Percentiles rank a stretch among this genome's conserved stretches.
Conservation (phyloP, 1,284 basidiomycete genomes). For the Kwoniella shivajii region DNA sequence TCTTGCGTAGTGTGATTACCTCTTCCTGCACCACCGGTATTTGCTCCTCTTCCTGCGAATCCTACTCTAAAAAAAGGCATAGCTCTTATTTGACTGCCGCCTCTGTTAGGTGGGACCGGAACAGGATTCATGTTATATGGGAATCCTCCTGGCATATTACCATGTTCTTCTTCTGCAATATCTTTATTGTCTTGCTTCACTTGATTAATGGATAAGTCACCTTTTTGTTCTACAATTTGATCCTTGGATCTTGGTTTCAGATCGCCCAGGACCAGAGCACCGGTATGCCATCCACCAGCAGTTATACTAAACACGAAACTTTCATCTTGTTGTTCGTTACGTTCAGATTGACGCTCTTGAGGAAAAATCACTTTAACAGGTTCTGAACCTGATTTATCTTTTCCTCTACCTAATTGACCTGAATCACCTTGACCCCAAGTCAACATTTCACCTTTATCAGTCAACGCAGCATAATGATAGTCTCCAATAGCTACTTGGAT, state of each 20-base stretch:
- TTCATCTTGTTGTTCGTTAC: slow-evolving; percentile 43
- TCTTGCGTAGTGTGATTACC: neutral
- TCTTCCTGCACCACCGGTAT: slow-evolving; percentile 12
- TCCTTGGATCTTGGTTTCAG: neutral
- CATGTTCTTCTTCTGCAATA: neutral
- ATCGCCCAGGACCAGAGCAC: slow-evolving; percentile 75
- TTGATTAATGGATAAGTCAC: neutral
- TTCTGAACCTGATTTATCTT: slow-evolving; percentile 35
- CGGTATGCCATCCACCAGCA: slow-evolving; percentile 84
- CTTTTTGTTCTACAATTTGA: neutral
- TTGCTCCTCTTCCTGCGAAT: slow-evolving; percentile 14
- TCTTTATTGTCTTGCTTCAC: neutral
- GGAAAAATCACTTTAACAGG: slow-evolving; percentile 74
- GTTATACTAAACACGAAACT: slow-evolving; percentile 75
- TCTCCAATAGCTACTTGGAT: slow-evolving; percentile 86
- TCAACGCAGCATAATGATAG: slow-evolving; percentile 84
- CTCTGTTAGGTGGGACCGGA: neutral
- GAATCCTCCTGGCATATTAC: neutral
- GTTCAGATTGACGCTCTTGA: slow-evolving; percentile 35
- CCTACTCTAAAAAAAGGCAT: slow-evolving; percentile 23
- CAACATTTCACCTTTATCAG: slow-evolving; percentile 70
- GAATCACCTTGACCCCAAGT: slow-evolving; percentile 80
- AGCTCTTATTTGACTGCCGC: slow-evolving; percentile 9
- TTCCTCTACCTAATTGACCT: slow-evolving; percentile 74
- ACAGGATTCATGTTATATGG: neutral